phyloP scores from a whole-genome alignment of 768 basidiomycete genomes.

The Strobilomyces confusus region DNA sequence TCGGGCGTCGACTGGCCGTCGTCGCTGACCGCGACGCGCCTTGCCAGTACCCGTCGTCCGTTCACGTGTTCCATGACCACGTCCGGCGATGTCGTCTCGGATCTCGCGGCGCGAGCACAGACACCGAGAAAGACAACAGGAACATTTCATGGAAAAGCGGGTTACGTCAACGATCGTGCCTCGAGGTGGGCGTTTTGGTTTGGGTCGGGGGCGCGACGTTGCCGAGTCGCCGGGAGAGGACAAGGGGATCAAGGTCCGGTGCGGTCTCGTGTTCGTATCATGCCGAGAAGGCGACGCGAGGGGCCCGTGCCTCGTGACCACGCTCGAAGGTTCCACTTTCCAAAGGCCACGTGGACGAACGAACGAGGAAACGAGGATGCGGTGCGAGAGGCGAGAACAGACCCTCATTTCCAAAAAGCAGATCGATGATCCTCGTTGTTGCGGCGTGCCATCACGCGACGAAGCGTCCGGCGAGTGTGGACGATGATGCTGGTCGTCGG shows the following conservation, averaged over 20 bases:
- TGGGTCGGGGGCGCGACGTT: slow-evolving; percentile 2
- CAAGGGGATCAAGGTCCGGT: slow-evolving; percentile 6
- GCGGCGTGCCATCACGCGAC: slow-evolving; percentile 7
- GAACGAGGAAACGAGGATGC: not conserved
- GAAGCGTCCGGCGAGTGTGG: not conserved
- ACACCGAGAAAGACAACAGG: not conserved
- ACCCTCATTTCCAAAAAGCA: not conserved
- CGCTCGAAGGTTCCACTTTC: no score
- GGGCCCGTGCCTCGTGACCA: no score
- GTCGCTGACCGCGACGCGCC: no score
- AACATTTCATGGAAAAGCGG: not conserved
- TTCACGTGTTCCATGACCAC: no score
- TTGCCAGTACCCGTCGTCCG: no score
- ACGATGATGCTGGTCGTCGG: not conserved
- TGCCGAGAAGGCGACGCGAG: slow-evolving; percentile 7
- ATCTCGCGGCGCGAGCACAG: slow-evolving; percentile 6
- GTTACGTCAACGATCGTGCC: slow-evolving; percentile 8
- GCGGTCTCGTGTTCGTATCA: not conserved
- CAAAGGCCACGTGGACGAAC: slow-evolving; percentile 2
- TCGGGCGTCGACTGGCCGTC: no score
- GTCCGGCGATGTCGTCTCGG: slow-evolving; percentile 8
- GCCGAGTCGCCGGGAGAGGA: slow-evolving; percentile 9
- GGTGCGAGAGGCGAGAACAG: not conserved
- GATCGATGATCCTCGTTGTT: slow-evolving; percentile 16
- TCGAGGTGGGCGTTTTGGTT: not conserved